Evolutionary conservation across 2,329 filamentous ascomycete genomes (phyloP).

Genomic region (Intubia oerlemansii): DNA sequence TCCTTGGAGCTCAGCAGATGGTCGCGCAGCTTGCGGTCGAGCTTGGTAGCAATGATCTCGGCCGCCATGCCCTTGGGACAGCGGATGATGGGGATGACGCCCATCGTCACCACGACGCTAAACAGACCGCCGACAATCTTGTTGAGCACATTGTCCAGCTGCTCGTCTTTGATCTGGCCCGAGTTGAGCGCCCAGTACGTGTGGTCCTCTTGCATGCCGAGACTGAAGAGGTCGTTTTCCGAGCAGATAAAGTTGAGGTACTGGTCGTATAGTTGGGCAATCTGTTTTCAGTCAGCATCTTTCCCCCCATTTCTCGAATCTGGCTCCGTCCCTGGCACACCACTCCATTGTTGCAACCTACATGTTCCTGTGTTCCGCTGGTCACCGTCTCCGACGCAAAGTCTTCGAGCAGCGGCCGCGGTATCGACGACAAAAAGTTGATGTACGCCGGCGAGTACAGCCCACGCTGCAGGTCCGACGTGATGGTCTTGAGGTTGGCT

Average conservation of each 20-base stretch:
- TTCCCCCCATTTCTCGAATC: too few species aligned
- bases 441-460: conserved; percentile 89
- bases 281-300: too few species aligned
- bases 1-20: conserved; percentile 96
- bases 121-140: conserved; percentile 81
- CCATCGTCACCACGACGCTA: conserved; percentile 96
- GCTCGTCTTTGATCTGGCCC: conserved; percentile 70
- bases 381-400: conserved; percentile 77
- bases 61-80: conserved; percentile 85
- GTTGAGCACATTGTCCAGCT: conserved; percentile 72
- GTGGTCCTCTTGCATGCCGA: conserved; percentile 77
- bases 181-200: conserved; percentile 96
- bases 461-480: conserved; percentile 63
- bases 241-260: conserved; percentile 95
- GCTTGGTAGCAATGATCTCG: conserved; percentile 81
- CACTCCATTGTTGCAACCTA: conserved; percentile 3
- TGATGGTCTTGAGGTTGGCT: conserved; percentile 64
- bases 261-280: conserved; percentile 86
- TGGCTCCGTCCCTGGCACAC: too few species aligned
- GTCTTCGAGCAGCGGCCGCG: conserved; percentile 76
- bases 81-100: conserved; percentile 82
- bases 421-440: conserved; percentile 90
- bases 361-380: conserved; percentile 54
- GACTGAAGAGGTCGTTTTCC: conserved; percentile 84
- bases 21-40: conserved; percentile 88